phyloP scores from a whole-genome alignment of 78 protist species.

The Cavenderia fasciculata region DNA sequence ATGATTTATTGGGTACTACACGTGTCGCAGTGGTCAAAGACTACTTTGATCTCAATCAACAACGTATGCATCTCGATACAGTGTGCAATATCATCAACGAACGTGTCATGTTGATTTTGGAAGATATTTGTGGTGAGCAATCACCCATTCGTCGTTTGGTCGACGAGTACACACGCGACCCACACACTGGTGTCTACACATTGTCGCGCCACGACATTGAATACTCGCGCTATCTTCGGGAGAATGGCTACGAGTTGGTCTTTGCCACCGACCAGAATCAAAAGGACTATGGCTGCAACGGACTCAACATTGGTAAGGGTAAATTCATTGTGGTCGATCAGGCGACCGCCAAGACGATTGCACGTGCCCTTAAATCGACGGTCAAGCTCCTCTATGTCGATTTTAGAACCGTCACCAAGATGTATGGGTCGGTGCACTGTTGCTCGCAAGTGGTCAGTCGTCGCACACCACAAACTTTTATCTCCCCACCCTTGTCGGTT shows the following conservation, averaged over 20 bases:
- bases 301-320: conserved; percentile 92
- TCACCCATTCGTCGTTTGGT: conserved; percentile 82
- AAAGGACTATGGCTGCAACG: conserved; percentile 88
- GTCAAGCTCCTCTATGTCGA: conserved; percentile 72
- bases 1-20: conserved; percentile 87
- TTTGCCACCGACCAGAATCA: conserved; percentile 82
- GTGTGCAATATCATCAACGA: conserved; percentile 84
- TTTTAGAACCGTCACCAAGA: conserved; percentile 86
- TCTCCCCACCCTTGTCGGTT: not conserved
- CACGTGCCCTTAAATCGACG: conserved; percentile 19
- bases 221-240: conserved; percentile 65
- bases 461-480: not conserved
- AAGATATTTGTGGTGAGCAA: conserved; percentile 78
- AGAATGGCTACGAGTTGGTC: conserved; percentile 87
- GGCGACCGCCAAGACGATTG: conserved; percentile 81
- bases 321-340: conserved; percentile 85
- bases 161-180: conserved; percentile 78
- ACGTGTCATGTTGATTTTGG: conserved; percentile 58
- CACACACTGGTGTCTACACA: conserved; percentile 41
- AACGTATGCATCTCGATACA: conserved; percentile 95
- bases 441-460: conserved; percentile 86
- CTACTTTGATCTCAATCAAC: conserved; percentile 87
- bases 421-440: conserved; percentile 95
- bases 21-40: conserved; percentile 92
- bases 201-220: conserved; percentile 70